A percentile compares a stretch with the other conserved stretches of the same genome.
Evolutionary conservation across 306 rosid genomes (phyloP).

Genomic region (Cucurbita maxima): DNA sequence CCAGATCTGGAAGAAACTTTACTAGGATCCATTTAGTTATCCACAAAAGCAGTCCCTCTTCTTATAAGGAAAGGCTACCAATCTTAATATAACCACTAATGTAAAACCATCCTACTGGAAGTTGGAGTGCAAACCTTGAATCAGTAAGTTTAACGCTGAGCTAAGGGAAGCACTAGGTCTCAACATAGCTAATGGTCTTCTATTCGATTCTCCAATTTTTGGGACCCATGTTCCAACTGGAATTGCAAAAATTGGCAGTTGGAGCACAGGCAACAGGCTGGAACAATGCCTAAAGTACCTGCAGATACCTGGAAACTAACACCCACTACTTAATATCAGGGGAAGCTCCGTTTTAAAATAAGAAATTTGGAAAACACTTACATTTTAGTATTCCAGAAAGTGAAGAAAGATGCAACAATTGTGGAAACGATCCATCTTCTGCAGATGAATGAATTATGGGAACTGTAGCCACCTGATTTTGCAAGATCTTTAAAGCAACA

Average conservation of each 20-base stretch:
- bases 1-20: neutral
- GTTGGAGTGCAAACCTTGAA: conserved; percentile 9
- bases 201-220: conserved; percentile 74
- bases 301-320: conserved; percentile 78
- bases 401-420: conserved; percentile 85
- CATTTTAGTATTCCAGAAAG: conserved; percentile 86
- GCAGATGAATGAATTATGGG: conserved; percentile 68
- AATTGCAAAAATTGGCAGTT: conserved; percentile 67
- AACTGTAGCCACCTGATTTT: conserved; percentile 77
- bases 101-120: neutral
- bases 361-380: conserved; percentile 18
- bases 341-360: neutral
- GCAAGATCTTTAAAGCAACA: conserved; percentile 63
- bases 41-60: neutral
- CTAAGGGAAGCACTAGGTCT: conserved; percentile 75
- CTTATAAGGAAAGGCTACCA: neutral
- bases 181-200: conserved; percentile 70
- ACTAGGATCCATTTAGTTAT: neutral
- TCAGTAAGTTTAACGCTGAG: conserved; percentile 54
- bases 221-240: conserved; percentile 99
- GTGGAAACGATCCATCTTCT: conserved; percentile 84
- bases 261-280: conserved; percentile 75
- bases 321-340: conserved; percentile 24
- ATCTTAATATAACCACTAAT: neutral
- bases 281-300: conserved; percentile 83